Conservation (phyloP, 2,329 filamentous ascomycete genomes). For the Xylaria digitata region DNA sequence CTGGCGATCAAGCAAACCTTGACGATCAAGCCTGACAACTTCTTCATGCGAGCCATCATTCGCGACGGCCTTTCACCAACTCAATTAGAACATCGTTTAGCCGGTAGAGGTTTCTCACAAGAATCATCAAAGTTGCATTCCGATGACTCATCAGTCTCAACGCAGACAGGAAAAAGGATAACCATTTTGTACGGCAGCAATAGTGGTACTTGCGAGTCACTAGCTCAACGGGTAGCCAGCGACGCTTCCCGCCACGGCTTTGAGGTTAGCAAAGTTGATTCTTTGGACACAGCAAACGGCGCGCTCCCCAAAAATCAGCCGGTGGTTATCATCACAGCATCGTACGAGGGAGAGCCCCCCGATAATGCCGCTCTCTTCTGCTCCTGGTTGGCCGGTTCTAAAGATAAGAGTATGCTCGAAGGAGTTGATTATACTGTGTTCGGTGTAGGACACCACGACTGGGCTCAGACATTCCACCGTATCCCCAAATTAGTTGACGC, state of each 20-base stretch:
- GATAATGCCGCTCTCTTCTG: conserved; percentile 78
- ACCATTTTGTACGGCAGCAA: conserved; percentile 80
- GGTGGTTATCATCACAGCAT: conserved; percentile 74
- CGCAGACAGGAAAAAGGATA: conserved; percentile 57
- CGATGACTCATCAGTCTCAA: conserved; percentile 21
- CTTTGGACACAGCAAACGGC: conserved; percentile 71
- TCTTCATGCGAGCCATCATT: conserved; percentile 63
- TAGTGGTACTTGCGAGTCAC: conserved; percentile 77
- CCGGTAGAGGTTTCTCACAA: conserved; percentile 45
- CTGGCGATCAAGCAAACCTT: conserved; percentile 60
- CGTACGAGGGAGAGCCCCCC: conserved; percentile 79
- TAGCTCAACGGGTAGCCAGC: conserved; percentile 71
- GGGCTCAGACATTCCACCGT: conserved; percentile 64
- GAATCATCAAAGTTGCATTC: conserved; percentile 31
- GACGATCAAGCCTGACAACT: conserved; percentile 64
- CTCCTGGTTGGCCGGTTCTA: conserved; percentile 69
- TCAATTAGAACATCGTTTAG: conserved; percentile 59
- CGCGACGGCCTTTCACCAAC: conserved; percentile 59
- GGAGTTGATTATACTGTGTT: conserved; percentile 75
- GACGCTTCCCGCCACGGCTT: conserved; percentile 71
- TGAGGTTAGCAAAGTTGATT: conserved; percentile 61
- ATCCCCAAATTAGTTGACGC: conserved; percentile 66
- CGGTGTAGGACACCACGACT: conserved; percentile 69
- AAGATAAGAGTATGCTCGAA: conserved; percentile 61
- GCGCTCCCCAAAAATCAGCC: conserved; percentile 70